These are phyloP conservation scores for Vachellia collinsii DNA, from an alignment of 306 rosid species.

Conservation along the genomic window DNA sequence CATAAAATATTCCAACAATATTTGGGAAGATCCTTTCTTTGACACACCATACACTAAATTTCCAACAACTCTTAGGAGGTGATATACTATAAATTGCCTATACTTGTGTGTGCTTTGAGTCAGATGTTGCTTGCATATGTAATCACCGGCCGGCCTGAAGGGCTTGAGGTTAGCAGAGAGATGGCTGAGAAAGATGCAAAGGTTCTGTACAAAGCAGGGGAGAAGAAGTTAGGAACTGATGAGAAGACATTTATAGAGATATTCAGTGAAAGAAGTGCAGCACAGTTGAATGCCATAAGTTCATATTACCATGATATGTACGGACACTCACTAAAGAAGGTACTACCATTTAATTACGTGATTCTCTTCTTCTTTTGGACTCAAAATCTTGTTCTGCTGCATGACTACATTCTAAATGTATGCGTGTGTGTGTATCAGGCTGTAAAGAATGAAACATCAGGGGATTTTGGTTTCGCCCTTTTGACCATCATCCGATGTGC, in stretches of 20 bases:
- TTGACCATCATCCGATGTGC: slow-evolving; percentile 64
- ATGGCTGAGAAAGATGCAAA: slow-evolving; percentile 47
- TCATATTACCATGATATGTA: slow-evolving; percentile 50
- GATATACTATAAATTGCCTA: too few species aligned
- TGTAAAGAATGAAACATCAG: slow-evolving; percentile 75
- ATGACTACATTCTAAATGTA: slow-evolving; percentile 18
- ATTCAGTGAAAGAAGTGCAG: slow-evolving; percentile 67
- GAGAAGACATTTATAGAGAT: slow-evolving; percentile 62
- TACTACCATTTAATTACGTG: slow-evolving; percentile 30
- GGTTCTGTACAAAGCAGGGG: slow-evolving; percentile 58
- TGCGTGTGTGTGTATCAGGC: slow-evolving; percentile 48
- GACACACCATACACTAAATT: too few species aligned
- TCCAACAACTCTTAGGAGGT: too few species aligned
- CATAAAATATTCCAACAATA: too few species aligned
- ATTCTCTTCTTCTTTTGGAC: not conserved
- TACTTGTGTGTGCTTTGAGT: slow-evolving; percentile 26
- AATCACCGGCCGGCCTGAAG: slow-evolving; percentile 63
- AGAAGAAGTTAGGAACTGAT: slow-evolving; percentile 58
- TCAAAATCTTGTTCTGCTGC: slow-evolving; percentile 24
- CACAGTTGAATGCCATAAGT: slow-evolving; percentile 64
- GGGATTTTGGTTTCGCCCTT: slow-evolving; percentile 64
- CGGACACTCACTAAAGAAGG: slow-evolving; percentile 64
- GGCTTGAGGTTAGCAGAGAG: slow-evolving; percentile 59
- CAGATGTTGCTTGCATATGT: slow-evolving; percentile 72
- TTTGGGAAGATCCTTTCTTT: too few species aligned